Evolutionary conservation across 805 yeast genomes (phyloP), one percentile per base, ranked within the genome.

Genomic region (Myxozyma sirexii): DNA sequence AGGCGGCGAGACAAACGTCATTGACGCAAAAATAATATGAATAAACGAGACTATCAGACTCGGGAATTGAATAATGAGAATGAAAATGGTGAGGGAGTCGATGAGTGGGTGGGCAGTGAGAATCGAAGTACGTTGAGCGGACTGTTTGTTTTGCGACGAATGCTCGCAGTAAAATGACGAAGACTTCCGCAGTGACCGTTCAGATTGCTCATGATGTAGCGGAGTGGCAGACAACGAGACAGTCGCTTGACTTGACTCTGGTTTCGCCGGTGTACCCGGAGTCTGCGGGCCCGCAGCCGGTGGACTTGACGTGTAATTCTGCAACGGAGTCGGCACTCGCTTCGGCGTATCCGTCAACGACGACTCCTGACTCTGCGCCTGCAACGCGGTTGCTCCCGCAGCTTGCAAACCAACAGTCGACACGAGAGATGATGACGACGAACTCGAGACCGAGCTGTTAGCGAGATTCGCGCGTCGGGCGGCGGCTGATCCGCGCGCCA

Each of bases 41-140:
- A 69, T 65, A 13, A 68, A 56, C 13, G 69, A 59, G 59, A 70
- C 65, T 17, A 70, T 45, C 15, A 63, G 27, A 21, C 67, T 63
- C 6, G 77, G 77, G 19, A 70, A 56, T 54, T 70, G 69, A 35
- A 66, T 43, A 42, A 74, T 67, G n/a, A 74, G 56, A 31, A 69
- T 65, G 41, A 74, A 65, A 13, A 74, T 56, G 5, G 76, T 73
- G 45, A 74, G 52, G 1, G 77, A 70, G 56, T 74, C 77, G n/a
- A 65, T 29, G 45, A 73, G 65, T 1, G 76, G 65, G 19, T 71
- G 69, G 38, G 72, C 70, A 17, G 70, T 68, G 35, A 74, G 66
- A 41, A 74, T 56, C 27, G 60, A 46, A 10, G 35, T 37, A 17
- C 49, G 57, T 4, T 15, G 21, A 19, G 27, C 27, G 54, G 27